Conservation (phyloP, 176 grass and related monocot genomes). For the Ampelocalamus luodianensis region DNA sequence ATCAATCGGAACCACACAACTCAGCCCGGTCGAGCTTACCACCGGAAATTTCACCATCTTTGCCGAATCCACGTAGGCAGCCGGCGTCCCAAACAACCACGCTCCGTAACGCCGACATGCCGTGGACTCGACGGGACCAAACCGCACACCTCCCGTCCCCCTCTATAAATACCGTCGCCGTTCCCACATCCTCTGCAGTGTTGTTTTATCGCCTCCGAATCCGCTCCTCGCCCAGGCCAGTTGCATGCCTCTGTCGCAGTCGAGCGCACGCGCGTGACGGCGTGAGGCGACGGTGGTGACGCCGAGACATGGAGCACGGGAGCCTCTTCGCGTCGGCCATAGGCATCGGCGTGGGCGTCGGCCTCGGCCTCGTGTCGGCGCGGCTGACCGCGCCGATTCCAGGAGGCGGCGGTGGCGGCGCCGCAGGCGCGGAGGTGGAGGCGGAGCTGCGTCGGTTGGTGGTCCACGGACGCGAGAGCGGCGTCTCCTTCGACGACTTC, state of each 20-base stretch:
- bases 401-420: neutral
- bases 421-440: constrained; percentile 30
- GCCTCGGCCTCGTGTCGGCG: constrained; percentile 40
- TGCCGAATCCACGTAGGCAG: neutral
- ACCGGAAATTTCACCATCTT: neutral
- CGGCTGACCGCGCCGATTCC: neutral
- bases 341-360: constrained; percentile 41
- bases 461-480: constrained; percentile 54
- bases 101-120: neutral
- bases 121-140: constrained; percentile 23
- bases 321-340: constrained; percentile 32
- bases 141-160: neutral
- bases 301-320: constrained; percentile 29
- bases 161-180: constrained; percentile 7
- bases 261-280: constrained; percentile 23
- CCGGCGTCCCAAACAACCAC: neutral
- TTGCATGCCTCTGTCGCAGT: constrained; percentile 33
- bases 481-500: constrained; percentile 68
- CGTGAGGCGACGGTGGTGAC: constrained; percentile 17
- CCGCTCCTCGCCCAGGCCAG: neutral
- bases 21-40: neutral
- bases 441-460: constrained; percentile 60
- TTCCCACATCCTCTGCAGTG: neutral
- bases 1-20: neutral
- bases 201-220: neutral